Evolutionary conservation across 305 asterid species (phyloP), one percentile per base, ranked within the genome.

Genomic region (Plantago lanceolata): DNA sequence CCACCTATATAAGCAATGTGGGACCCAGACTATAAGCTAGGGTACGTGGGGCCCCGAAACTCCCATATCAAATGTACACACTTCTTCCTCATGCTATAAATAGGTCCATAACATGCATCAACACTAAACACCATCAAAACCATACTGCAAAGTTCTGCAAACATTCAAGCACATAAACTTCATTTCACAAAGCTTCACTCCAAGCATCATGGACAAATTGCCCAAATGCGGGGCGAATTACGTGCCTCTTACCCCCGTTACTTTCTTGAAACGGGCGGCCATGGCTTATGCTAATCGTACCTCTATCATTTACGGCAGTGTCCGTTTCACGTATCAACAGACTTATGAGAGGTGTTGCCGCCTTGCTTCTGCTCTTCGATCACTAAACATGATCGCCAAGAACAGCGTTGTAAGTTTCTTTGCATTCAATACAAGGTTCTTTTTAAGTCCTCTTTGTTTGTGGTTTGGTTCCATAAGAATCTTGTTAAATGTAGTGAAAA

Each of bases 341-440:
- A 83, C 89, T 0, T 80, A 83, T 43, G 54, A 78, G 57, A 63
- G 89, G 55, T 83, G 86, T 19, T 61, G 86, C 59, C 85, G 86
- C 63, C 80, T 83, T 2, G 89, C 89, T 48, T 76, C 84, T 19
- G 49, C 86, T 59, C 89, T 83, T 61, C 75, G 67, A 3, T 68
- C 80, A 0, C 67, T 81, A 55, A 80, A 80, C 57, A 48, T 24
- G 28, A 24, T 83, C 2, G 65, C 21, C 64, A 76, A 74, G 51
- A 78, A 78, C 28, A 35, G 80, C 12, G 89, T 83, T 3, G 85
- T 82, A 72, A 75, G 84, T 54, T 31, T 31, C 8, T 0, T 31
- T 31, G 3, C 28, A 24, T 24, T 24, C 28, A 24, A 24, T n/a
- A n/a, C n/a, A n/a, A n/a, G n/a, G 28, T 1, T 24, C 28, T 24